phyloP scores from a whole-genome alignment of 2,329 filamentous ascomycete species.

The Colletotrichum limetticola region DNA sequence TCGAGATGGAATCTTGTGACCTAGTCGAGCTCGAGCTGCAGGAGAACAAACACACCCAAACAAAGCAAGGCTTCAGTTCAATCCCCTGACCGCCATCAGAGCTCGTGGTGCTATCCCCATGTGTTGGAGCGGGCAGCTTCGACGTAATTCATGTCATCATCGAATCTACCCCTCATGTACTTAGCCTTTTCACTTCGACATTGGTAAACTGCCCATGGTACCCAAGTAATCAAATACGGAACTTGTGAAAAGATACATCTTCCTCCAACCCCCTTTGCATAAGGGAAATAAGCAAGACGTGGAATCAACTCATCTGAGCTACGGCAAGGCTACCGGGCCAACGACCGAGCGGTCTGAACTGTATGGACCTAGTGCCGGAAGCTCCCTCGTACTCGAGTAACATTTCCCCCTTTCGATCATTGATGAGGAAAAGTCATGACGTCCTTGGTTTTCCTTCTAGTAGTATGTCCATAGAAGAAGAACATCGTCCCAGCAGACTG shows the following conservation, averaged over 20 bases:
- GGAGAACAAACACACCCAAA: background rate
- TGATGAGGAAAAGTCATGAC: constrained; percentile 28
- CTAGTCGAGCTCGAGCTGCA: background rate
- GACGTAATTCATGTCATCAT: constrained; percentile 31
- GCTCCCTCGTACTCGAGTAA: background rate
- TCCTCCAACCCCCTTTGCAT: background rate
- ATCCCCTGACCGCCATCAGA: background rate
- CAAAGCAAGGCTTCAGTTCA: background rate
- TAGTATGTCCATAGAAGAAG: background rate
- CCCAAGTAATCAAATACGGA: background rate
- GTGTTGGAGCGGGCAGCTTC: background rate
- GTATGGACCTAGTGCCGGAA: background rate
- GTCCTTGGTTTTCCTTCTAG: background rate
- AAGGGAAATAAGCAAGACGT: background rate
- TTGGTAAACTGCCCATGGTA: background rate
- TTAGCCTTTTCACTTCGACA: constrained; percentile 1
- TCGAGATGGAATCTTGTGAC: background rate
- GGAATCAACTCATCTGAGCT: background rate
- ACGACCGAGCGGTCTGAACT: background rate
- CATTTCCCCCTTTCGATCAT: constrained; percentile 18
- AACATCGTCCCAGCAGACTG: background rate
- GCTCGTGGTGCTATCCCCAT: background rate
- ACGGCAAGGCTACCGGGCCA: constrained; percentile 9
- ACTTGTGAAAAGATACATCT: constrained; percentile 4
- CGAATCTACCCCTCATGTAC: background rate